Base-by-base conservation (phyloP, 1,284 basidiomycete species). In the Bjerkandera adusta region DNA sequence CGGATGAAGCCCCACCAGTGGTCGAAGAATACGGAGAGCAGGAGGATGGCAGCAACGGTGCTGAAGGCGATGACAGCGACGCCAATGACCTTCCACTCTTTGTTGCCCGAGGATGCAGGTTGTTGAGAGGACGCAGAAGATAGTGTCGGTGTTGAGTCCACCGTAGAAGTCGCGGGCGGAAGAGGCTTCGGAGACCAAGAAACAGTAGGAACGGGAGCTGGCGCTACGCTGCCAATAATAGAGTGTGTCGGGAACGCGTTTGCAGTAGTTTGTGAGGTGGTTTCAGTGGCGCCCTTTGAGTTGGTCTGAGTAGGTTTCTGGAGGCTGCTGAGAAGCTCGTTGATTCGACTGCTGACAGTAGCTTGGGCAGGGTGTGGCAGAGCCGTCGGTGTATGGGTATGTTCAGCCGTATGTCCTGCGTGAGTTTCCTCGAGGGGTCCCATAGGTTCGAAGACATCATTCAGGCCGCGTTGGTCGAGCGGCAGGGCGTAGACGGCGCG, bases 41-140 rank as follows among this genome's bases (percentile, higher is more conserved):
- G 67, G 53, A 83, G 71, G 43, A 75, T 64, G 3, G 67, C 69
- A 21, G 71, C 78, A 45, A 85, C 67, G 24, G 76, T 69, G 40
- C 71, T 77, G 54, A 87, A 71, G 16, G 72, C 70, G 51, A 84
- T 75, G 48, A 85, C 72, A 5, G 74, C 73, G 49, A 87, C 75
- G 20, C 83, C 83, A 46, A 85, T 72, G 46, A 83, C 72, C 62
- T 83, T 81, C 84, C 83, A 86, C 57, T 77, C 63, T 29, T 59
- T 65, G 4, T 55, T 46, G 13, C 52, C 50, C 34, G 37, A 41
- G 16, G 46, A 37, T 13, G 41, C 44, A 16, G 53, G 40, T 37
- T 48, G 27, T 34, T 45, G 30, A 5, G 47, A 16, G 4, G 49
- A 44, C 24, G 38, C 13, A 12, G 40, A 25, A 3, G 46, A 30